Percentiles rank a stretch among this genome's conserved stretches.
Conservation (phyloP, 352 stramenopile genomes). For the Blastocystis sp. region DNA sequence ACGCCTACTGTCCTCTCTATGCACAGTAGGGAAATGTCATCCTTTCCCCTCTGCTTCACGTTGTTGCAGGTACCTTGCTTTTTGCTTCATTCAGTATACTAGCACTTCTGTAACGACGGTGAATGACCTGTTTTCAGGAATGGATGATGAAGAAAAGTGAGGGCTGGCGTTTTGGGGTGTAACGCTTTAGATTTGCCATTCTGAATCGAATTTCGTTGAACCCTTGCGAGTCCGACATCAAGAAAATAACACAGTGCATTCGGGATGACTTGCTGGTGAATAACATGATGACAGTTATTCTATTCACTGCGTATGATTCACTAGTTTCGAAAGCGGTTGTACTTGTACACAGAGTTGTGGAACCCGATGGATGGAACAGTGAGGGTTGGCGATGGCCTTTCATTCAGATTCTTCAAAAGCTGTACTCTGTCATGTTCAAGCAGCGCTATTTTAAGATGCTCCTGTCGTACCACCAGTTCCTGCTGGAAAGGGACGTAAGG, state of each 20-base stretch:
- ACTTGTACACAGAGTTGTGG: slow-evolving; percentile 38
- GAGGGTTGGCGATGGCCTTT: background rate
- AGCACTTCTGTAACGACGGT: slow-evolving; percentile 10
- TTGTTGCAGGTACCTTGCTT: background rate
- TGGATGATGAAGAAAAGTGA: slow-evolving; percentile 57
- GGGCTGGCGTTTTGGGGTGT: background rate
- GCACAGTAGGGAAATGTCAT: background rate
- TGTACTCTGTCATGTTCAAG: slow-evolving; percentile 44
- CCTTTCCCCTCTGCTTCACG: background rate
- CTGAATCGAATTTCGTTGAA: slow-evolving; percentile 48
- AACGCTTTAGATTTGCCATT: slow-evolving; percentile 29
- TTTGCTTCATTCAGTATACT: background rate
- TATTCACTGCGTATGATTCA: background rate
- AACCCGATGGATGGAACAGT: slow-evolving; percentile 52
- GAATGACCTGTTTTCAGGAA: slow-evolving; percentile 22
- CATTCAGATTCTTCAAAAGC: slow-evolving; percentile 31
- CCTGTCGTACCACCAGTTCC: slow-evolving; percentile 56
- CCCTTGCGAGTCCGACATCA: slow-evolving; percentile 20
- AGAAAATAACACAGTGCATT: slow-evolving; percentile 40
- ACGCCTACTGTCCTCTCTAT: background rate
- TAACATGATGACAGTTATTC: slow-evolving; percentile 34
- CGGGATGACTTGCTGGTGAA: slow-evolving; percentile 25
- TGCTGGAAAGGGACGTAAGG: slow-evolving; percentile 47
- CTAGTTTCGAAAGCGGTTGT: slow-evolving; percentile 42
- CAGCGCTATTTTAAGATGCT: slow-evolving; percentile 41